Evolutionary conservation across 768 basidiomycete genomes (phyloP), one percentile per base, ranked within the genome.

Genomic region (Mycena polygramma): DNA sequence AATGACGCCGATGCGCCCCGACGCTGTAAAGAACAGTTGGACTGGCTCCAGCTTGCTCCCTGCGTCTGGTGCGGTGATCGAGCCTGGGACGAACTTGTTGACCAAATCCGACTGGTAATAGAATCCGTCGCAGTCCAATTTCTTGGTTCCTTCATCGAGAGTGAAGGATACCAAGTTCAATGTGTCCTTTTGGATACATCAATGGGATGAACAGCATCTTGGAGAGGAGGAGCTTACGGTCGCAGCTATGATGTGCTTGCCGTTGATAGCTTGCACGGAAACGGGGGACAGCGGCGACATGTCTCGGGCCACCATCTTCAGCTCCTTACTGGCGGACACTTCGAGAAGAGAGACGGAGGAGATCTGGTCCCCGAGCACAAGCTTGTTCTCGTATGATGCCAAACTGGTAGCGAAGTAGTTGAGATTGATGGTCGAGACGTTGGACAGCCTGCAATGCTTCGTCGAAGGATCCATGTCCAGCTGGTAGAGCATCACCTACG

Each of bases 281-380:
- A 92, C 83, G 4, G 95, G 93, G 86, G 92, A 94, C 57, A 94
- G 79, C 8, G 94, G 89, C 0, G 88, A 86, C 78, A 91, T 94
- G 77, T 97, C 94, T 72, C 89, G 89, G 11, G 92, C 93, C 17
- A 92, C 79, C 39, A 86, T 85, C 41, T 84, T 77, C 6, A 92
- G 76, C 69, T 82, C 84, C 3, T 74, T 22, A 4, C 77, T 81
- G 15, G 81, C 82, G 2, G 74, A 69, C 59, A 92, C 78, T 65
- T 86, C 86, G 39, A 97, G 81, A 35, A 95, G 73, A 4, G 94
- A 91, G 20, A 97, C 85, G 0, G 95, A 95, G 76, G 88, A 90
- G 35, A 97, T 87, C 10, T 91, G 90, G 75, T 98, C 96, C 43
- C 93, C 94, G n/a, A 90, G 86, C 20, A 93, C 80, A 30, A 97